Conservation (phyloP, 169 alveolate genomes). For the Theileria parva region DNA sequence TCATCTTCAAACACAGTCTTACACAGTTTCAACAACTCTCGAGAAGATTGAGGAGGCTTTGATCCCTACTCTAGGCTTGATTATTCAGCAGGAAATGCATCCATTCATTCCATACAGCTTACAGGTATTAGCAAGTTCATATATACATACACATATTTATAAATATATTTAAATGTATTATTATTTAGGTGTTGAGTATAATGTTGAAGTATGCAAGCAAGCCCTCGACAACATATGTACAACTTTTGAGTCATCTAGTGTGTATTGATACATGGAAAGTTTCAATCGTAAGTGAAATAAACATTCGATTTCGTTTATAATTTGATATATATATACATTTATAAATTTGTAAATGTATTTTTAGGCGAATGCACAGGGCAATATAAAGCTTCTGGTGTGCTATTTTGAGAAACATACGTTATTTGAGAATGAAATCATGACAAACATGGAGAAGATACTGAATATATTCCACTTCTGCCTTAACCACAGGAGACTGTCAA, state of each 20-base stretch:
- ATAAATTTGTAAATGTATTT: not conserved
- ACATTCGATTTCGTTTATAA: not conserved
- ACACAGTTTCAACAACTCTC: conserved; percentile 16
- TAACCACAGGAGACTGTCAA: conserved; percentile 76
- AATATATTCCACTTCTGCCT: conserved; percentile 81
- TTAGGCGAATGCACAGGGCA: conserved; percentile 77
- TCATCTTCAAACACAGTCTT: conserved; percentile 58
- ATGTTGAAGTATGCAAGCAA: conserved; percentile 48
- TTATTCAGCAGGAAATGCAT: conserved; percentile 74
- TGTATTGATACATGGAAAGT: conserved; percentile 68
- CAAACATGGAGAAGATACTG: conserved; percentile 75
- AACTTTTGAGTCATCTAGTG: conserved; percentile 62
- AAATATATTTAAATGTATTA: not conserved
- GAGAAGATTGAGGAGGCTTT: conserved; percentile 61
- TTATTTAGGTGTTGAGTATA: conserved; percentile 21
- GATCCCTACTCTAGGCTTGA: conserved; percentile 72
- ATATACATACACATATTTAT: not conserved
- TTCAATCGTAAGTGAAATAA: conserved; percentile 43
- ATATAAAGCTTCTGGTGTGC: conserved; percentile 74
- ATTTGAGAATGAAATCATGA: conserved; percentile 71
- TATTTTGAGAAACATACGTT: conserved; percentile 71
- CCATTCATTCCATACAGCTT: conserved; percentile 81
- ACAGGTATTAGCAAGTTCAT: conserved; percentile 50
- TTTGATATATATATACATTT: not conserved
- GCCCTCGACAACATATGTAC: conserved; percentile 63